Evolutionary conservation across 352 stramenopile species (phyloP), one percentile per base, ranked within the genome.

Genomic region (Phytophthora tubulina): DNA sequence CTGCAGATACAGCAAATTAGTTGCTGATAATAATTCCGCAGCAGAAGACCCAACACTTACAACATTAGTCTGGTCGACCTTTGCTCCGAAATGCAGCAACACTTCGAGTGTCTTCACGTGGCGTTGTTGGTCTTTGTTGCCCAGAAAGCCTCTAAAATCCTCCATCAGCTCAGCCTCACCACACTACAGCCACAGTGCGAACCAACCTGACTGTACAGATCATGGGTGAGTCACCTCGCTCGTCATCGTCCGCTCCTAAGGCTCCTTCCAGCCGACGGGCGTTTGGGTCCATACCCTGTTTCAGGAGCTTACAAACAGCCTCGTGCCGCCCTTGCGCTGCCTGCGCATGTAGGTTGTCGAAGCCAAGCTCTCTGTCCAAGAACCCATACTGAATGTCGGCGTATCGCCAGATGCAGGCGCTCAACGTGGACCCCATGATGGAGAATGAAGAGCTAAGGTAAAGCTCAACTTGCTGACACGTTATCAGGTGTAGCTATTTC

Each of bases 261-360:
- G 69, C 63, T 39, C 63, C 77, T 56, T 78, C 55, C 38, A 81
- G 67, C 13, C 52, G 51, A 39, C 64, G 63, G 11, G 73, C 79
- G 50, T 92, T 91, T 6, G 85, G 85, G n/a, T 92, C 74, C 62
- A 92, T 76, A 1, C 85, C 85, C 35, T 86, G 75, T 55, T 84
- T 85, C 42, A 92, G 55, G 6, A 77, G 71, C n/a, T 81, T 72
- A 31, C 73, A 77, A 42, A 91, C 81, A 13, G 70, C 56, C 31
- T 79, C 73, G 50, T 79, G 73, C 21, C 76, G 58, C 5, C 85
- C 82, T 63, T 81, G 73, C 8, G 79, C 82, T 11, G 85, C 81
- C 21, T 89, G 55, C n/a, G 59, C 60, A 32, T 90, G 85, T 31
- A 90, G 51, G 52, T 90, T 73, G 31, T 87, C 69, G 21, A 79